phyloP scores from a whole-genome alignment of 495 filamentous ascomycete genomes.

The Bacidia rubella region DNA sequence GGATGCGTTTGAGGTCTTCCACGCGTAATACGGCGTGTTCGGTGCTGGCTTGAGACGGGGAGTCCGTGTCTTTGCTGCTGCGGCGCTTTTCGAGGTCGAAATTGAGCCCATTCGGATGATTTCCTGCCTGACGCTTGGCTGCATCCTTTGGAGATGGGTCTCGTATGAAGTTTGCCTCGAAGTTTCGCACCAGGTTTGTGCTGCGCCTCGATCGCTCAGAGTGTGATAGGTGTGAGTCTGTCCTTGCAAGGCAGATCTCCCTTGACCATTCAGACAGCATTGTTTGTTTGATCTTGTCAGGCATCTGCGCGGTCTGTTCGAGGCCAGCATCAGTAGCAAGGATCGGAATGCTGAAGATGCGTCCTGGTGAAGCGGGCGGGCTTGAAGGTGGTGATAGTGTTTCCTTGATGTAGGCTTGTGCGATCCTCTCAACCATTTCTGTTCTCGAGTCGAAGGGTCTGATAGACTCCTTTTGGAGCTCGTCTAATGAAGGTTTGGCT shows the following conservation, averaged over 20 bases:
- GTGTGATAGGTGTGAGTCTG: conserved; percentile 41
- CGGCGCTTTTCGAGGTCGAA: conserved; percentile 20
- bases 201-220: no score
- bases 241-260: conserved; percentile 52
- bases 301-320: conserved; percentile 20
- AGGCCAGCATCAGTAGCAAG: conserved; percentile 19
- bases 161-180: conserved; percentile 19
- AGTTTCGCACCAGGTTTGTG: conserved; percentile 45
- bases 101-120: conserved; percentile 13
- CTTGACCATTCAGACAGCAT: conserved; percentile 60
- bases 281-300: conserved; percentile 49
- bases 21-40: conserved; percentile 59
- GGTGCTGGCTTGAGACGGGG: conserved; percentile 41
- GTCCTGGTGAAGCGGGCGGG: conserved; percentile 57
- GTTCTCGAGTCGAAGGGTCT: conserved; percentile 52
- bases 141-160: conserved; percentile 17
- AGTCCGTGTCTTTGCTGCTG: conserved; percentile 31
- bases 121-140: conserved; percentile 13
- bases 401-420: conserved; percentile 47
- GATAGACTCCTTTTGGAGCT: conserved; percentile 42
- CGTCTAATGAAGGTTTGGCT: conserved; percentile 22
- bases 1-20: conserved; percentile 71
- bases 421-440: conserved; percentile 57
- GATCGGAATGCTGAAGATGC: conserved; percentile 47
- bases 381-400: conserved; percentile 49